Evolutionary conservation across 139 green algal genomes (phyloP).

Genomic region (Closterium sp.): DNA sequence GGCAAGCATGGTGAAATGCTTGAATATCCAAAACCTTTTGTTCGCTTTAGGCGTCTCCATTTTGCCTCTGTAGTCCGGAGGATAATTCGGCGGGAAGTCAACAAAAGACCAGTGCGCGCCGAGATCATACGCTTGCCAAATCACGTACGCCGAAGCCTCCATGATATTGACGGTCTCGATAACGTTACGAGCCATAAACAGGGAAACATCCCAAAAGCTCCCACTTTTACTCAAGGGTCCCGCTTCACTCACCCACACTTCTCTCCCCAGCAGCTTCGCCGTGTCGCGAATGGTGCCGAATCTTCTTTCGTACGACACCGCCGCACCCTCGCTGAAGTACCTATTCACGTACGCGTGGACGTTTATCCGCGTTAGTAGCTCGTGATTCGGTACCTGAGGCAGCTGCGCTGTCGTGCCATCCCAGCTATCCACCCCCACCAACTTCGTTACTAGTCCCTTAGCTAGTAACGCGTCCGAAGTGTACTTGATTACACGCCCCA

Average conservation of each 20-base stretch:
- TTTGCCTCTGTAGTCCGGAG: neutral
- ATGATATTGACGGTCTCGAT: constrained; percentile 41
- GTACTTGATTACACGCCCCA: constrained; percentile 23
- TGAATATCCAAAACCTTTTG: neutral
- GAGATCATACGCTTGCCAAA: constrained; percentile 41
- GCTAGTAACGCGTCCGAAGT: constrained; percentile 4
- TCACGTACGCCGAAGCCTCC: constrained; percentile 37
- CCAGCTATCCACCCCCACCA: neutral
- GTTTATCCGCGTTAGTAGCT: neutral
- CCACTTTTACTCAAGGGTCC: constrained; percentile 13
- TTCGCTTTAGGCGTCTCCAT: neutral
- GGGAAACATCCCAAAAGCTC: neutral
- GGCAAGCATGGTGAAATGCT: neutral
- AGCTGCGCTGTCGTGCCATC: neutral
- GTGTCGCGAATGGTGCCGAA: constrained; percentile 11
- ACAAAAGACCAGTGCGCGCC: neutral
- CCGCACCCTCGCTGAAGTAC: neutral
- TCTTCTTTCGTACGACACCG: neutral
- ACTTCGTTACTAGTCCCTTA: constrained; percentile 3
- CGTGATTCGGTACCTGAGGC: neutral
- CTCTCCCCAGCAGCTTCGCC: constrained; percentile 18
- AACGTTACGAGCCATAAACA: constrained; percentile 33
- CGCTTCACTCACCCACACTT: constrained; percentile 50
- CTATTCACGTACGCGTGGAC: neutral
- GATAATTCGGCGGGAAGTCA: neutral